Evolutionary conservation across 1,284 basidiomycete species (phyloP), one percentile per base, ranked within the genome.

Genomic region (Mycena citricolor): DNA sequence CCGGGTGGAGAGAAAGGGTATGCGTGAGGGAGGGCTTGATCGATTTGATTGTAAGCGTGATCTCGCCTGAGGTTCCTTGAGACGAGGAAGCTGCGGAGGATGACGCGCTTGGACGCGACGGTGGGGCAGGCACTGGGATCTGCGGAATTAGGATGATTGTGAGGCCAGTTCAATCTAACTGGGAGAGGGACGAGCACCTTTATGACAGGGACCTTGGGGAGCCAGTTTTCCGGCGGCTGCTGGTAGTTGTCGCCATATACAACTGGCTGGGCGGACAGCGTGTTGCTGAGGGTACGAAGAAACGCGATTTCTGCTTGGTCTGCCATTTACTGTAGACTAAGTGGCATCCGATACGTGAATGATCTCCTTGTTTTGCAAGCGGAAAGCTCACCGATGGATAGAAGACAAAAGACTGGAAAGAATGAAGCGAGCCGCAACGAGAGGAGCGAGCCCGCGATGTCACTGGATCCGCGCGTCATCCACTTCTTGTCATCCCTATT

Each of bases 41-140:
- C 30, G 88, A 94, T 68, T 95, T 95, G 76, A 97, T 81, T 33
- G 80, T 86, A 52, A 97, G 64, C 32, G 69, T 71, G 57, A 93
- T 68, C n/a, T 77, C 65, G 45, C 73, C 79, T 64, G 51, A 31
- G 46, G 36, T 36, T 47, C 40, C 46, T 22, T 29, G 44, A 38
- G 16, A 32, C 24, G 38, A 49, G 19, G 43, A 32, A 20, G 19
- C 70, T 54, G 67, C 63, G 4, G 69, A 61, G 4, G 62, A 57
- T 29, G 67, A 58, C 8, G 62, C 52, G 39, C 62, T 54, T 20
- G 58, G 50, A 69, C 57, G 75, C 68, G 49, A 45, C 30, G 83
- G 81, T 25, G 76, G 75, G 12, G 73, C 62, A 22, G 81, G 83
- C 4, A 86, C 64, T 21, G 76, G 65, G 42, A 83, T 71, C 81